These are phyloP conservation scores for Penicillium odoratum DNA, from an alignment of 495 filamentous ascomycete genomes.

Conservation along the genomic window DNA sequence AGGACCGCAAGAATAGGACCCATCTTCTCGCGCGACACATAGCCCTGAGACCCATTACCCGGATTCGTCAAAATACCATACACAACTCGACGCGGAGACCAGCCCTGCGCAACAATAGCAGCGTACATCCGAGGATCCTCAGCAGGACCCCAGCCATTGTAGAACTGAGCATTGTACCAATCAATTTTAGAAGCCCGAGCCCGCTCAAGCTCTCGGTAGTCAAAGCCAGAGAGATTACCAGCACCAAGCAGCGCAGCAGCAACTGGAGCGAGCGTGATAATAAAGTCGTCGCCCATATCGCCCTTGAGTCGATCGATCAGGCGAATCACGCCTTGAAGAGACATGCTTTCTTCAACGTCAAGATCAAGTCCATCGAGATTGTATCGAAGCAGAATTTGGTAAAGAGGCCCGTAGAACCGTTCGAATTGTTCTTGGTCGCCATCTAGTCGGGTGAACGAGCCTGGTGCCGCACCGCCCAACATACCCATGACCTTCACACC, in stretches of 20 bases:
- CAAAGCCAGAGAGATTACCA: conserved; percentile 71
- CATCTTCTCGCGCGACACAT: conserved; percentile 50
- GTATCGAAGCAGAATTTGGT: conserved; percentile 55
- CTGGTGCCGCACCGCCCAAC: conserved; percentile 77
- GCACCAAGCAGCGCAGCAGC: conserved; percentile 64
- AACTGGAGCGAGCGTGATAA: conserved; percentile 79
- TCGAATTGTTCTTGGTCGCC: conserved; percentile 58
- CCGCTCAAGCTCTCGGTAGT: conserved; percentile 65
- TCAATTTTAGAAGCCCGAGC: conserved; percentile 63
- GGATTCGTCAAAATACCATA: conserved; percentile 72
- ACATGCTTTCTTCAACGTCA: conserved; percentile 81
- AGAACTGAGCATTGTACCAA: conserved; percentile 88
- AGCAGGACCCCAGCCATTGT: conserved; percentile 74
- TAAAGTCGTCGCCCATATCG: conserved; percentile 69
- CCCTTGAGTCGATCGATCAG: conserved; percentile 69
- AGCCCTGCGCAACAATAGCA: conserved; percentile 61
- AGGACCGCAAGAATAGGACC: conserved; percentile 44
- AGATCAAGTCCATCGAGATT: conserved; percentile 73
- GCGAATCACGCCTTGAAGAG: conserved; percentile 63
- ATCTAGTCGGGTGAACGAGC: conserved; percentile 68
- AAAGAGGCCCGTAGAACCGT: conserved; percentile 63
- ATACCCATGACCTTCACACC: conserved; percentile 78
- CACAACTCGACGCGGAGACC: conserved; percentile 65
- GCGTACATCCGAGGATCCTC: conserved; percentile 61
- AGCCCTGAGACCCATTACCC: conserved; percentile 61